A percentile compares a stretch with the other conserved stretches of the same genome.
These are phyloP conservation scores for Selaginella tamariscina DNA, from an alignment of 75 land plant genomes.

Conservation along the genomic window DNA sequence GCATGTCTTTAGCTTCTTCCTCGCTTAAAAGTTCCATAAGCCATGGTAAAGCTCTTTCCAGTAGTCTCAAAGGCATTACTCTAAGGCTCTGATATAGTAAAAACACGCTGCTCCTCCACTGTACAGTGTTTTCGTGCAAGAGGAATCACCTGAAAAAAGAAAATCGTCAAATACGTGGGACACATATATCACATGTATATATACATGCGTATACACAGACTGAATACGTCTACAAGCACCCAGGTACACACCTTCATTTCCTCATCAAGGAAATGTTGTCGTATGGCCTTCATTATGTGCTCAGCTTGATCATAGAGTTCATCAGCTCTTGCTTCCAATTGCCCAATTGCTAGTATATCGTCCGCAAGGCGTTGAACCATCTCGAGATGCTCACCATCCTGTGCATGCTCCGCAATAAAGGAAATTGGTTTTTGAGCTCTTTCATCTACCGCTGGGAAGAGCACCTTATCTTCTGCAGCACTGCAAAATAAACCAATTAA, in stretches of 20 bases:
- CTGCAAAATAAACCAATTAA: conserved; percentile 27
- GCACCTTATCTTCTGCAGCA: conserved; percentile 39
- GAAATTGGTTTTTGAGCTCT: conserved; percentile 24
- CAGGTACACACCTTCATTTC: conserved; percentile 34
- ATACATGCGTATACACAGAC: too few relatives aligned
- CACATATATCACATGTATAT: too few relatives aligned
- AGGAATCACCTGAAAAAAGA: conserved; percentile 57
- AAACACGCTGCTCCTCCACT: conserved; percentile 44
- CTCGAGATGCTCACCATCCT: conserved; percentile 27
- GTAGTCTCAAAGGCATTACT: conserved; percentile 75
- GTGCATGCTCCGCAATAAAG: conserved; percentile 31
- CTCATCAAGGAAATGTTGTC: conserved; percentile 33
- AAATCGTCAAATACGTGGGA: neutral
- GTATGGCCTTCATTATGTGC: conserved; percentile 23
- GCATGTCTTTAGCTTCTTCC: conserved; percentile 52
- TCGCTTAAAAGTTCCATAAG: conserved; percentile 42
- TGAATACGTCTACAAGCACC: neutral
- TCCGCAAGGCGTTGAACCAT: conserved; percentile 26
- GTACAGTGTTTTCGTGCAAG: conserved; percentile 58
- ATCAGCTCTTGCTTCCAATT: conserved; percentile 7
- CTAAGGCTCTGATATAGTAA: conserved; percentile 66
- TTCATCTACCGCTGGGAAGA: conserved; percentile 32
- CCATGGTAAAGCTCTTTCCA: conserved; percentile 91
- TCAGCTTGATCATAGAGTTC: conserved; percentile 36
- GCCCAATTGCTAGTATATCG: conserved; percentile 18